Evolutionary conservation across 148 eudicot genomes (phyloP), one percentile per base, ranked within the genome.

Genomic region (Simmondsia chinensis): DNA sequence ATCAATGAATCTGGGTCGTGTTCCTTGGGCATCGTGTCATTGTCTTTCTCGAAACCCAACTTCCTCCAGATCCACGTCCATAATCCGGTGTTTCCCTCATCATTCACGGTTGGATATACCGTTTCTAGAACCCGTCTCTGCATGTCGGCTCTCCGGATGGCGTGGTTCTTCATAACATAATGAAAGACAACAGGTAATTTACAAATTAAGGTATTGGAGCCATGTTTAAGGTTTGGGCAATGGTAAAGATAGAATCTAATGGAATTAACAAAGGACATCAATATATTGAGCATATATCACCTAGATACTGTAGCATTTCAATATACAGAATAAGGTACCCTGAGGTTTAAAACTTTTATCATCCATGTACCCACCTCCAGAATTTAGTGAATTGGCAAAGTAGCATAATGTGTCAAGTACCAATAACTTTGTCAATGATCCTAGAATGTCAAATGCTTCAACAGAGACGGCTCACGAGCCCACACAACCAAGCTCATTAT

Each of bases 111-210:
- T 37, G 94, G 88, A 62, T 82, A 61, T 14, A 82, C 23, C 15
- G 97, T 91, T 63, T 82, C 95, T 43, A 91, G 48, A 45, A 76
- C 75, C 64, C 89, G 79, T 32, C 52, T 69, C 69, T 73, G 73
- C 80, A 91, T 47, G 62, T 91, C 83, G 70, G 97, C 97, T 68
- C 70, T 82, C 71, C 97, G 54, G 59, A 91, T 70, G 50, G 94
- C 94, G 82, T 91, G 97, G 64, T 91, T 91, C 94, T 91, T 69
- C 60, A 63, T 37, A 46, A 48, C 6, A 46, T 36, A 15, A 59
- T 42, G 43, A 7, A 32, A 22, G 56, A 9, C 14, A 36, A 36
- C 40, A 49, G 36, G 15, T 26, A 29, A 48, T 43, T 20, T 14
- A 54, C 6, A 18, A 2, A 33, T 13, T 16, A 33, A 22, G 17